phyloP scores from a whole-genome alignment of 768 basidiomycete species.

The Boletus sp. region DNA sequence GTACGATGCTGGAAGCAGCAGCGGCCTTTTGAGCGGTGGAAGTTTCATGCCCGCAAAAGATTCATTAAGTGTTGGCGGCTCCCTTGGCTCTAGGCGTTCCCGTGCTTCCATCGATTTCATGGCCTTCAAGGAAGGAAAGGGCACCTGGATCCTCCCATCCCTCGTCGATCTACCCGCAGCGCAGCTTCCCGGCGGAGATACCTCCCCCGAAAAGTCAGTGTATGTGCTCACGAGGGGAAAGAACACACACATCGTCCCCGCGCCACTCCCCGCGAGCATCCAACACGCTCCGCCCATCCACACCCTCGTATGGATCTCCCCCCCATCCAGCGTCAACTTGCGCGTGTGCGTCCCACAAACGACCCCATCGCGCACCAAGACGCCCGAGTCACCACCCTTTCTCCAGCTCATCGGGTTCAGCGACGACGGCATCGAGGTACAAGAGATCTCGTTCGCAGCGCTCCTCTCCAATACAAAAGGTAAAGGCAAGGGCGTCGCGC shows the following conservation, averaged over 20 bases:
- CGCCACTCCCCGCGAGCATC: constrained; percentile 58
- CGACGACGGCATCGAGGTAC: constrained; percentile 70
- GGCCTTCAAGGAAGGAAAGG: constrained; percentile 36
- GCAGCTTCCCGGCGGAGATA: constrained; percentile 15
- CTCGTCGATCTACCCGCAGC: constrained; percentile 23
- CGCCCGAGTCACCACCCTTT: constrained; percentile 33
- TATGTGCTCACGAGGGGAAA: constrained; percentile 69
- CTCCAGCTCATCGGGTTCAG: constrained; percentile 70
- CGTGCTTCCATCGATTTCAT: constrained; percentile 44
- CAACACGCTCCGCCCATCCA: constrained; percentile 48
- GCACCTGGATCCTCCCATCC: constrained; percentile 27
- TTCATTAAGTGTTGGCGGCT: constrained; percentile 22
- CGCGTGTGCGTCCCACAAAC: constrained; percentile 43
- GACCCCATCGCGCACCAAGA: constrained; percentile 4
- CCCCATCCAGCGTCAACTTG: constrained; percentile 52
- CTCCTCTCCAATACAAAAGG: constrained; percentile 33
- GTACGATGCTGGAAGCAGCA: constrained; percentile 33
- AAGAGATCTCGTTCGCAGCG: constrained; percentile 58
- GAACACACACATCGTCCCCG: constrained; percentile 62
- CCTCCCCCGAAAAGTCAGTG: constrained; percentile 38
- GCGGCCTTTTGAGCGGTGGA: constrained; percentile 8
- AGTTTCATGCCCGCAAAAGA: constrained; percentile 25
- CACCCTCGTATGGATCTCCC: constrained; percentile 53
- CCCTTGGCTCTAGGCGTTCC: constrained; percentile 32
- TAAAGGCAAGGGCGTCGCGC: constrained; percentile 41